Evolutionary conservation across 768 basidiomycete genomes (phyloP).

Genomic region (Suillus ampliporus): DNA sequence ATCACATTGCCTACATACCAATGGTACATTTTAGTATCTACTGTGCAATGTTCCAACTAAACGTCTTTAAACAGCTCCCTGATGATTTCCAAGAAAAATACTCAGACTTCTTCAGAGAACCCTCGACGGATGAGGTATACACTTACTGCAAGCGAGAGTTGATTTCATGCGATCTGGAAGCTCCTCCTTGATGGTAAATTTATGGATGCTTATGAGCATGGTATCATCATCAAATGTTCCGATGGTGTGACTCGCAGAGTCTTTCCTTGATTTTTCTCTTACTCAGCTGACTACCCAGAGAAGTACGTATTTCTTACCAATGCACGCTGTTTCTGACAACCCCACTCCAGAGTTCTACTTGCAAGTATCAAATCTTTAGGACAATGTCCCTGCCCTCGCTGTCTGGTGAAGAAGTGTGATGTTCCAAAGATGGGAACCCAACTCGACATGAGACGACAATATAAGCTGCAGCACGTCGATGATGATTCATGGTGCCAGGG

Average conservation of each 20-base stretch:
- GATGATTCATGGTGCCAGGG: not conserved
- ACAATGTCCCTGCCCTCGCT: constrained; percentile 26
- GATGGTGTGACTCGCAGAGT: constrained; percentile 21
- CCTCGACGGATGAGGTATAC: not conserved
- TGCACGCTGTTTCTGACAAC: not conserved
- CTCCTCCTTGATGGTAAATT: constrained; percentile 23
- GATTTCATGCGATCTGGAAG: constrained; percentile 20
- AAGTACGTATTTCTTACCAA: constrained; percentile 16
- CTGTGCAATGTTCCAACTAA: not conserved
- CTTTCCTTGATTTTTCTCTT: constrained; percentile 25
- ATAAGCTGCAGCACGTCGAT: constrained; percentile 7
- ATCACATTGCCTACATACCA: constrained; percentile 7
- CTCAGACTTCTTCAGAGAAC: not conserved
- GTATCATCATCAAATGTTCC: constrained; percentile 20
- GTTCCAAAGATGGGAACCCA: constrained; percentile 17
- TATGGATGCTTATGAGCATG: constrained; percentile 21
- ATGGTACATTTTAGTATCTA: not conserved
- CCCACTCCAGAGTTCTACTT: constrained; percentile 18
- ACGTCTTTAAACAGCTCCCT: constrained; percentile 11
- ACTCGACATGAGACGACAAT: constrained; percentile 2
- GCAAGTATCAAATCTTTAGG: constrained; percentile 30
- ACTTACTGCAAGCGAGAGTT: constrained; percentile 17
- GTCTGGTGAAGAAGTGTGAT: constrained; percentile 16
- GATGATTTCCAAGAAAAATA: constrained; percentile 19
- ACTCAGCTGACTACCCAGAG: constrained; percentile 29